phyloP scores from a whole-genome alignment of 176 grass and related monocot species.

The Hsuehochloa calcarea region DNA sequence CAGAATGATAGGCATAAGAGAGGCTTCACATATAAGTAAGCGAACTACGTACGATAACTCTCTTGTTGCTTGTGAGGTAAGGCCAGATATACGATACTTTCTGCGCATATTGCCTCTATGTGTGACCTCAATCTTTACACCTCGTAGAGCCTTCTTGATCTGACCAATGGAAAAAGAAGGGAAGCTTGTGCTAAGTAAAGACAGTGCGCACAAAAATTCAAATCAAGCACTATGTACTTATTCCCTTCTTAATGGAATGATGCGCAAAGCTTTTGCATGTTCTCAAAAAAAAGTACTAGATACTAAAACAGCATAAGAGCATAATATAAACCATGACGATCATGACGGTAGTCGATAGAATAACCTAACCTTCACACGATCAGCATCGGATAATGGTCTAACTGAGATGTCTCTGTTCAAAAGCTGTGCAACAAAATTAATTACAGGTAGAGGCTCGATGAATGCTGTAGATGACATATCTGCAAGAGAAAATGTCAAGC shows the following conservation, averaged over 20 bases:
- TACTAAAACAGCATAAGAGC: not conserved
- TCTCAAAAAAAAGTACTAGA: not conserved
- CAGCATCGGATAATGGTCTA: conserved; percentile 72
- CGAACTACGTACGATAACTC: conserved; percentile 57
- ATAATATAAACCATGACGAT: not conserved
- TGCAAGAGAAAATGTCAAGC: conserved; percentile 26
- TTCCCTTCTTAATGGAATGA: not conserved
- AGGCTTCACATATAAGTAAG: conserved; percentile 22
- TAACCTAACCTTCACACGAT: conserved; percentile 63
- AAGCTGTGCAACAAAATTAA: conserved; percentile 64
- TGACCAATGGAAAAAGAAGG: conserved; percentile 23
- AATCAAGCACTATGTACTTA: not conserved
- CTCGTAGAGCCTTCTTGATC: conserved; percentile 72
- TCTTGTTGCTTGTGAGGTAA: conserved; percentile 64
- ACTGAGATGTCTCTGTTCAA: conserved; percentile 54
- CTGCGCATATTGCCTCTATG: conserved; percentile 72
- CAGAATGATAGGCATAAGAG: not conserved
- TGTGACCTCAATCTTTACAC: conserved; percentile 72
- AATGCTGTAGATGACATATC: conserved; percentile 76
- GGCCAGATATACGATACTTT: conserved; percentile 72
- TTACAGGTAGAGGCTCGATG: conserved; percentile 61
- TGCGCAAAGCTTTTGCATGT: not conserved
- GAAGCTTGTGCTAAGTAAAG: conserved; percentile 22
- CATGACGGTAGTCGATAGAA: conserved; percentile 2
- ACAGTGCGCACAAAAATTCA: not conserved